These are phyloP conservation scores for Bocquillonia castaneifolia DNA, from an alignment of 441 rosid genomes.

Conservation along the genomic window DNA sequence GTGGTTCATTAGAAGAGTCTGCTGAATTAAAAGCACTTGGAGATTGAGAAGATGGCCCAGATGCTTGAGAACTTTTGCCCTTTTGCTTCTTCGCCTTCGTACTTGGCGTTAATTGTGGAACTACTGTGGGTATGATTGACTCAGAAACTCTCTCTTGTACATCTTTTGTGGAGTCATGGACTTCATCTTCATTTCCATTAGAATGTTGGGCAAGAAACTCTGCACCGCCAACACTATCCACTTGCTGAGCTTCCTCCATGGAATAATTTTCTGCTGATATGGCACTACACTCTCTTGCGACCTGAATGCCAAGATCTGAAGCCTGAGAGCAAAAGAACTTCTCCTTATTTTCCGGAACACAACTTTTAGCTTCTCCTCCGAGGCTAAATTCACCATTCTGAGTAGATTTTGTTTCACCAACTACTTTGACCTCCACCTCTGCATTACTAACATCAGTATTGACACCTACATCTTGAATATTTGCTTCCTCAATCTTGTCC, in stretches of 20 bases:
- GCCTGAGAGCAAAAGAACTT: constrained; percentile 60
- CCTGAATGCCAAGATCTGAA: constrained; percentile 53
- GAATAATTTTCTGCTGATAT: constrained; percentile 36
- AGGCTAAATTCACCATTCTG: constrained; percentile 46
- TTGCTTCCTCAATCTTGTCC: constrained; percentile 40
- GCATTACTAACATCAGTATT: constrained; percentile 37
- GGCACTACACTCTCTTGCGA: constrained; percentile 48
- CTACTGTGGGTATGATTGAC: constrained; percentile 28
- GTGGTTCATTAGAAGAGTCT: constrained; percentile 44
- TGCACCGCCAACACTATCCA: constrained; percentile 26
- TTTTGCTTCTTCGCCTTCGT: constrained; percentile 57
- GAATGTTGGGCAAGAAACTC: constrained; percentile 33
- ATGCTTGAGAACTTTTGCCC: constrained; percentile 47
- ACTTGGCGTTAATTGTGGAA: constrained; percentile 37
- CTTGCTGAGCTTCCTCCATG: constrained; percentile 37
- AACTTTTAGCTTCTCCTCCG: constrained; percentile 35
- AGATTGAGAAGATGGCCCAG: constrained; percentile 45
- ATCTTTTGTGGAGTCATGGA: constrained; percentile 40
- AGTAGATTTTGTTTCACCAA: constrained; percentile 42
- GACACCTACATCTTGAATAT: constrained; percentile 42
- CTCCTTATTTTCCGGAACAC: constrained; percentile 38
- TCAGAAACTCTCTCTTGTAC: constrained; percentile 40
- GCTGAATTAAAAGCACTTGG: constrained; percentile 50
- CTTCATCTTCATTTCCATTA: constrained; percentile 38
- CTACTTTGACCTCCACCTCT: constrained; percentile 59